Evolutionary conservation across 768 basidiomycete species (phyloP).

Genomic region (Boletus edulis): DNA sequence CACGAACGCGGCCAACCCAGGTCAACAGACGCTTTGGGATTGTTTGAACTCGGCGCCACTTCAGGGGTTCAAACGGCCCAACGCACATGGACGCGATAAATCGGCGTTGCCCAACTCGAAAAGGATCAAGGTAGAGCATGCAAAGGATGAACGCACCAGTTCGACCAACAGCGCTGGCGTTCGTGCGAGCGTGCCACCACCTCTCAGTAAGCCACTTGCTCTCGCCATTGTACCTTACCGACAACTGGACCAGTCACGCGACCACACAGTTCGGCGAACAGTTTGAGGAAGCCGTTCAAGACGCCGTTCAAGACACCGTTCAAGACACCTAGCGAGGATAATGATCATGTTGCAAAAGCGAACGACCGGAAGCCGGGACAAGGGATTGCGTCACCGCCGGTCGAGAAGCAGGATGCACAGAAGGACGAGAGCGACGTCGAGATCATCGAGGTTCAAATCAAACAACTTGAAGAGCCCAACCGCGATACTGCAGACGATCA

Average conservation of each 20-base stretch:
- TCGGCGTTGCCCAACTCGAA: constrained; percentile 17
- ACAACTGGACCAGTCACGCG: constrained; percentile 40
- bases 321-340: constrained; percentile 46
- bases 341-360: constrained; percentile 5
- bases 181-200: constrained; percentile 16
- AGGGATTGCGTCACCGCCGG: background rate
- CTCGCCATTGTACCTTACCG: background rate
- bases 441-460: constrained; percentile 8
- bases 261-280: constrained; percentile 39
- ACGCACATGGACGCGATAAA: constrained; percentile 4
- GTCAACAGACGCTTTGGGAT: constrained; percentile 23
- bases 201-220: constrained; percentile 19
- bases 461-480: background rate
- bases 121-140: constrained; percentile 16
- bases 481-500: background rate
- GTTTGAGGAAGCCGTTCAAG: constrained; percentile 55
- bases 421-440: constrained; percentile 3
- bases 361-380: background rate
- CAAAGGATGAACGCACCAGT: background rate
- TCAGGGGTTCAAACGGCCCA: constrained; percentile 28
- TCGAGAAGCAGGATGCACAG: background rate
- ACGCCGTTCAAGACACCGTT: constrained; percentile 39
- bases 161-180: background rate
- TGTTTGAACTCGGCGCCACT: constrained; percentile 13
- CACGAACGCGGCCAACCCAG: background rate